A percentile compares a stretch with the other conserved stretches of the same genome.
Evolutionary conservation across 352 stramenopile species (phyloP).

Genomic region (Phytopythium aichiense): DNA sequence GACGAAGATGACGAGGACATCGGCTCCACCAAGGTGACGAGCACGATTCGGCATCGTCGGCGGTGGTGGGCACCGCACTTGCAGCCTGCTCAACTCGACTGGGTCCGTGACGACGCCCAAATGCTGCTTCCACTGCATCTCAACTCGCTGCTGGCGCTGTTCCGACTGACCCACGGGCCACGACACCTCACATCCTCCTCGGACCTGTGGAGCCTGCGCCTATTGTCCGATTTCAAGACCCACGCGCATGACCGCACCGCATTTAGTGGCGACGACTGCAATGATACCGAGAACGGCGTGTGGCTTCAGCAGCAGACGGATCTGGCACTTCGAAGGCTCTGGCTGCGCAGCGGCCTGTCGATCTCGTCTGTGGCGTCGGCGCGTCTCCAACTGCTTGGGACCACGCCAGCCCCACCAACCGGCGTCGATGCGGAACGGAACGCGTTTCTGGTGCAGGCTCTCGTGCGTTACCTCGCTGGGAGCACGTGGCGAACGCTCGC

Average conservation of each 20-base stretch:
- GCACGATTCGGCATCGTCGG: conserved; percentile 11
- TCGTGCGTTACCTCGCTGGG: conserved; percentile 33
- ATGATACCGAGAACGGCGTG: conserved; percentile 10
- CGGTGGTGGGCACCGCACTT: conserved; percentile 35
- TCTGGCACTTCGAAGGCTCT: conserved; percentile 32
- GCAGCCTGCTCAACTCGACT: conserved; percentile 15
- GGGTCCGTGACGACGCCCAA: conserved; percentile 29
- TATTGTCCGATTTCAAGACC: conserved; percentile 15
- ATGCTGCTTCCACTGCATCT: conserved; percentile 38
- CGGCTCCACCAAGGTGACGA: conserved; percentile 7
- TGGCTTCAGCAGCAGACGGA: conserved; percentile 47
- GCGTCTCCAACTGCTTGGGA: conserved; percentile 23
- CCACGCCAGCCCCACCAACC: not conserved
- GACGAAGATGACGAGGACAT: conserved; percentile 15
- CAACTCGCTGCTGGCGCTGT: conserved; percentile 53
- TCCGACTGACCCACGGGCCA: conserved; percentile 38
- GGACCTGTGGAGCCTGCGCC: conserved; percentile 40
- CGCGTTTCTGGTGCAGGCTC: conserved; percentile 20
- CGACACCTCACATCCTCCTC: conserved; percentile 22
- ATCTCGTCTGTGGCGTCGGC: conserved; percentile 35
- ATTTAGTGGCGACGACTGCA: not conserved
- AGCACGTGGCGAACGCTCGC: conserved; percentile 13
- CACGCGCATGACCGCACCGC: not conserved
- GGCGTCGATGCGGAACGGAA: not conserved
- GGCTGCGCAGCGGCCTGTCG: conserved; percentile 23